phyloP scores from a whole-genome alignment of 2,329 filamentous ascomycete genomes.

The Penicillium crustosum region DNA sequence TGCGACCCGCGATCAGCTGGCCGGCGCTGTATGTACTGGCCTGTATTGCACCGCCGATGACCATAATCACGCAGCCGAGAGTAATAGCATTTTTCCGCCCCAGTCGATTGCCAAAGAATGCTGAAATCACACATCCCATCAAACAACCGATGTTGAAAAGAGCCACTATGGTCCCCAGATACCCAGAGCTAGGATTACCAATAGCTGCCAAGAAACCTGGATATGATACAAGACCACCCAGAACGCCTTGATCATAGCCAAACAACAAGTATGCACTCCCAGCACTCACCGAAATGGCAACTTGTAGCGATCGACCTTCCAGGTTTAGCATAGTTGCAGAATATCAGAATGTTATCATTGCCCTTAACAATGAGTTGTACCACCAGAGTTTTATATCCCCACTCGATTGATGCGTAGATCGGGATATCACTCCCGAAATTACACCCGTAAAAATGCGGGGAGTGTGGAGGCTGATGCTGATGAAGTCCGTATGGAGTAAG shows the following conservation, averaged over 20 bases:
- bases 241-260: conserved; percentile 29
- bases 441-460: not conserved
- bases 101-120: not conserved
- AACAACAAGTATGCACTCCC: conserved; percentile 11
- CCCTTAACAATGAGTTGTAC: not conserved
- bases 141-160: not conserved
- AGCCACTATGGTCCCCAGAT: not conserved
- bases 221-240: conserved; percentile 21
- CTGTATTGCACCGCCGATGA: not conserved
- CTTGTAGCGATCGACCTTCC: not conserved
- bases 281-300: not conserved
- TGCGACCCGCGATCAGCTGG: conserved; percentile 39
- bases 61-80: not conserved
- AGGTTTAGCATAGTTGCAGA: not conserved
- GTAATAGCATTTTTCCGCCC: not conserved
- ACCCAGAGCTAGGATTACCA: not conserved
- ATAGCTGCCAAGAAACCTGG: not conserved
- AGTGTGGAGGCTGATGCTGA: not conserved
- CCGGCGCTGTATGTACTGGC: not conserved
- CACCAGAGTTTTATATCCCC: not conserved
- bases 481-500: not conserved
- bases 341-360: not conserved
- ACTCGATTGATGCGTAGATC: not conserved
- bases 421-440: not conserved
- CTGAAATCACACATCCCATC: not conserved